Evolutionary conservation across 73 alveolate genomes (phyloP).

Genomic region (Blepharisma stoltei): DNA sequence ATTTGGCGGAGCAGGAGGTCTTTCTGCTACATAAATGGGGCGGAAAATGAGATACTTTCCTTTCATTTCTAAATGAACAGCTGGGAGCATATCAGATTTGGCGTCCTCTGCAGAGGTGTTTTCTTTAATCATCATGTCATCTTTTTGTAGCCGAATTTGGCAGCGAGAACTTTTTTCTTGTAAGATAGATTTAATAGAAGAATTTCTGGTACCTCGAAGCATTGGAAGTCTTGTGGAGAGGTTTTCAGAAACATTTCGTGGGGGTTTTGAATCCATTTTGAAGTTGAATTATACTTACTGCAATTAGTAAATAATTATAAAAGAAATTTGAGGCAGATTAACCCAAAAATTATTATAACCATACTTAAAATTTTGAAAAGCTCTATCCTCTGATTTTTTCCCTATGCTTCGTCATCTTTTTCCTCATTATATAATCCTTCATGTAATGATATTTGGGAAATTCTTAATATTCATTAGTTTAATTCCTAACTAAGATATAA

Average conservation of each 20-base stretch:
- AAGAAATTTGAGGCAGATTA: too few relatives aligned
- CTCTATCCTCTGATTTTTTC: too few relatives aligned
- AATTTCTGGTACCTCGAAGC: background rate
- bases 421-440: too few relatives aligned
- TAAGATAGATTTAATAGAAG: background rate
- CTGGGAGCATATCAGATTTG: background rate
- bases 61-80: background rate
- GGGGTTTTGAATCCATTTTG: conserved; percentile 25
- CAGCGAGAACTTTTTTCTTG: background rate
- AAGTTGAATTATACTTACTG: too few relatives aligned
- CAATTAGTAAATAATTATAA: too few relatives aligned
- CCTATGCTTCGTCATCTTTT: too few relatives aligned
- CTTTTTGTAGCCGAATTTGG: background rate
- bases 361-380: too few relatives aligned
- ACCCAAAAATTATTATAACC: too few relatives aligned
- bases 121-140: conserved; percentile 28
- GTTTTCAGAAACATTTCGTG: conserved; percentile 9
- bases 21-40: background rate
- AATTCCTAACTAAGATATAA: background rate
- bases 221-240: background rate
- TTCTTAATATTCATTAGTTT: background rate
- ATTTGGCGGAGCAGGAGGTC: conserved; percentile 15
- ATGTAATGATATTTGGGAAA: too few relatives aligned
- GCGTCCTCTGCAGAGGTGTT: background rate
- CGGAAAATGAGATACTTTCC: conserved; percentile 13